Base-by-base conservation (phyloP, 2,329 filamentous ascomycete species). In the Dactylonectria macrodidyma region DNA sequence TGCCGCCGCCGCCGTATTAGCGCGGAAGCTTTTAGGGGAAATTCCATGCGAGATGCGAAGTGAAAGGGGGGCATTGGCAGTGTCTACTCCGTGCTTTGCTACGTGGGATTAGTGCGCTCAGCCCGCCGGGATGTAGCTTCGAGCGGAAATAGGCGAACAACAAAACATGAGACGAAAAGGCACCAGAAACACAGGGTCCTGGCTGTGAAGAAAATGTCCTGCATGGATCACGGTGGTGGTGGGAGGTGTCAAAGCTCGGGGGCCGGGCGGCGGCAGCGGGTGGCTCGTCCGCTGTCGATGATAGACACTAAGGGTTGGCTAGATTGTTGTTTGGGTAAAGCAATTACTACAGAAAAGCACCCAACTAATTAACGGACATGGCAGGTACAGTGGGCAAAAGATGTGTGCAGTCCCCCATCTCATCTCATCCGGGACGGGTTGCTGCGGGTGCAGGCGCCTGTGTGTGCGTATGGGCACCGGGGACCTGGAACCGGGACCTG, bases 401-500 rank as follows among this genome's bases (percentile, higher is more conserved):
- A 30, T 44, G 26, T 36, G 41, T 60, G 48, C 51, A 47, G 50
- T 56, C 50, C 57, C 50, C 16, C 54, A 60, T 60, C 57, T 60
- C 57, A 65, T 65, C 62, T 65, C 62, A 65, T 59, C 62, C 50
- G 57, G 44, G 57, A 56, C 57, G 50, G 58, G 58, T 62, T 64
- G 60, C 63, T 52, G 56, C 47, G 54, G 50, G 55, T 36, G 50
- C 58, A 52, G 52, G 54, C 44, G 52, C 34, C 41, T 63, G 61
- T 52, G 56, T 50, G 44, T 50, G 62, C 44, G 62, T 65, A 55
- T 61, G 62, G 44, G 44, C 47, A 50, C 62, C 63, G 63, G 52
- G 63, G 63, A 66, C 63, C 46, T 66, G 63, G 63, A 60, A 66
- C 63, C 63, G 63, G 63, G 57, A 52, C 63, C 63, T 65, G 62